Percentiles rank a stretch among this genome's conserved stretches.
Conservation (phyloP, 139 green algal species). For the Chlamydomonas sp. region DNA sequence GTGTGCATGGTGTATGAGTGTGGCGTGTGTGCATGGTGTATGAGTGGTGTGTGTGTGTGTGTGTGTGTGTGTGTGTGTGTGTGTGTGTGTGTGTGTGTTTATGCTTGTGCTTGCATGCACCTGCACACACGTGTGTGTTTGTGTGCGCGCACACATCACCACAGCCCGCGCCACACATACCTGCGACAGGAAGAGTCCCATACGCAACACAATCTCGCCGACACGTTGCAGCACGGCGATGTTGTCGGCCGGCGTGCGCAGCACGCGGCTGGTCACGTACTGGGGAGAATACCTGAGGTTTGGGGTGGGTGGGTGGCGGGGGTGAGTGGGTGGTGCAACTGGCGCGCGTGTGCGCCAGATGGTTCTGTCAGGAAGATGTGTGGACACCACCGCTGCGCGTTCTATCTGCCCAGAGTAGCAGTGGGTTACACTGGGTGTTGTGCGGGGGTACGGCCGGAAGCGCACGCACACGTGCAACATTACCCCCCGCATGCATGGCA, state of each 20-base stretch:
- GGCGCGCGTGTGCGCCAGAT: too few relatives aligned
- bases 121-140: not conserved
- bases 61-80: not conserved
- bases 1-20: too few relatives aligned
- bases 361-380: too few relatives aligned
- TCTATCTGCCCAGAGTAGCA: too few relatives aligned
- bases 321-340: too few relatives aligned
- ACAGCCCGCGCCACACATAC: not conserved
- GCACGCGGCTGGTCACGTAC: slow-evolving; percentile 33
- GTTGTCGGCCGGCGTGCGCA: slow-evolving; percentile 25
- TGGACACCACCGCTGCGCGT: too few relatives aligned
- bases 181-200: not conserved
- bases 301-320: too few relatives aligned
- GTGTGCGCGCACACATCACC: not conserved
- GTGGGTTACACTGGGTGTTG: too few relatives aligned
- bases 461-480: too few relatives aligned
- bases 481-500: too few relatives aligned
- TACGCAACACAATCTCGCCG: not conserved
- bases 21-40: not conserved
- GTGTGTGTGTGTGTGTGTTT: not conserved
- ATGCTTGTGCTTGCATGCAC: not conserved
- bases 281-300: slow-evolving; percentile 43
- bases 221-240: slow-evolving; percentile 26
- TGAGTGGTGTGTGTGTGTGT: not conserved
- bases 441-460: too few relatives aligned